Evolutionary conservation across 2,329 filamentous ascomycete species (phyloP).

Genomic region (Nemania sp.): DNA sequence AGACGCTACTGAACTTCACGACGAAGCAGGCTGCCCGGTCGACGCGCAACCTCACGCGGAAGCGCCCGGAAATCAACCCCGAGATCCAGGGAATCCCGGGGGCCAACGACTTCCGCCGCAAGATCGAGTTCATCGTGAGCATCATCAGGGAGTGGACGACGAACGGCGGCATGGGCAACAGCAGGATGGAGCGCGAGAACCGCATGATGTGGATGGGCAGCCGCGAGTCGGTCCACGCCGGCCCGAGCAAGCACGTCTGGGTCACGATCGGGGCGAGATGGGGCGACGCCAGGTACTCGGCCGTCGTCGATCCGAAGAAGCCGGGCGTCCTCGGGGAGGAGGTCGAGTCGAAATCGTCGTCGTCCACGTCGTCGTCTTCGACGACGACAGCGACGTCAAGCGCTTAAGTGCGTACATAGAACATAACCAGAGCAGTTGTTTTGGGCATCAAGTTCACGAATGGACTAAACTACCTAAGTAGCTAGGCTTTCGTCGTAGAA

Average conservation of each 20-base stretch:
- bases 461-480: too few species aligned
- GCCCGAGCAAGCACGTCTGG: constrained; percentile 68
- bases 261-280: constrained; percentile 68
- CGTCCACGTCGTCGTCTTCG: constrained; percentile 26
- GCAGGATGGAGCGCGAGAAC: constrained; percentile 58
- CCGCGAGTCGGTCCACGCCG: constrained; percentile 58
- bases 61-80: constrained; percentile 63
- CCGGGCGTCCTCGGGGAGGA: constrained; percentile 60
- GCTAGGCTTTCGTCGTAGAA: background rate
- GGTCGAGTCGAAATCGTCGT: constrained; percentile 48
- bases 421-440: background rate
- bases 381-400: constrained; percentile 38
- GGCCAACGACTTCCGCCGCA: constrained; percentile 73
- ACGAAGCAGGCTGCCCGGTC: constrained; percentile 52
- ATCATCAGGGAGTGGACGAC: constrained; percentile 72
- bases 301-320: constrained; percentile 59
- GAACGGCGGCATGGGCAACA: constrained; percentile 72
- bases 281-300: constrained; percentile 61
- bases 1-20: constrained; percentile 72
- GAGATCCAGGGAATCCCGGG: constrained; percentile 67
- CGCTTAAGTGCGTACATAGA: constrained; percentile 14
- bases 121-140: constrained; percentile 72
- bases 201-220: constrained; percentile 63
- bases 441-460: background rate
- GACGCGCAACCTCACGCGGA: constrained; percentile 50